A percentile compares a stretch with the other conserved stretches of the same genome.
Conservation (phyloP, 1,284 basidiomycete genomes). For the Apiotrichum porosum region DNA sequence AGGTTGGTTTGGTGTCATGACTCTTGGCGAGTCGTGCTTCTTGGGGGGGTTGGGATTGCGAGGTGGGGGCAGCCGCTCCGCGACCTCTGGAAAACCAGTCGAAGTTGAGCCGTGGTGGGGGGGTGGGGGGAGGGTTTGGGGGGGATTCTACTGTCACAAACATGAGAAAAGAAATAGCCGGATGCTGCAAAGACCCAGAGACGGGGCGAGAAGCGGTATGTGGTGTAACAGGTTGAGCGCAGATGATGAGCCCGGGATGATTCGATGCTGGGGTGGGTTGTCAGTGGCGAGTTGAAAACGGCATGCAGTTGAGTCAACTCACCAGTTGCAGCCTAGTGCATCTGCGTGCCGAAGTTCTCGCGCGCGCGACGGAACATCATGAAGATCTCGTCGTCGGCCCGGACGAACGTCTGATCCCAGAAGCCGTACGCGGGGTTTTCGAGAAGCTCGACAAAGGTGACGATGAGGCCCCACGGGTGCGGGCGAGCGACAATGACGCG, state of each 20-base stretch:
- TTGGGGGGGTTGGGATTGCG: neutral
- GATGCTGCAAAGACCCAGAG: slow-evolving; percentile 1
- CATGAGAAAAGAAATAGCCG: slow-evolving; percentile 10
- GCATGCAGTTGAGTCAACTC: neutral
- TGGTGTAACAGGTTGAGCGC: slow-evolving; percentile 1
- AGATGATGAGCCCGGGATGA: slow-evolving; percentile 1
- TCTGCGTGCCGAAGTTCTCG: slow-evolving; percentile 22
- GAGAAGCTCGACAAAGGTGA: slow-evolving; percentile 78
- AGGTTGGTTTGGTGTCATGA: no score
- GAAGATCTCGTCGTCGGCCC: slow-evolving; percentile 44
- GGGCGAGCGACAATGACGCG: slow-evolving; percentile 89
- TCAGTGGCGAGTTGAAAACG: no score
- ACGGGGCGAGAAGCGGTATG: slow-evolving; percentile 3
- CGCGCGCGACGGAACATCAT: slow-evolving; percentile 34
- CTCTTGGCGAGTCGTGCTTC: no score
- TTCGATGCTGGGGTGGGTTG: neutral
- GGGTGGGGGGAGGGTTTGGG: neutral
- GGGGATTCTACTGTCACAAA: slow-evolving; percentile 26
- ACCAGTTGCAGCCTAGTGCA: slow-evolving; percentile 12
- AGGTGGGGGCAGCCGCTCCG: neutral
- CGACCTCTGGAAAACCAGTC: neutral
- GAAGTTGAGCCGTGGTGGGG: neutral
- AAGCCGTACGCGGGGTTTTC: slow-evolving; percentile 46
- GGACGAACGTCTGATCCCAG: slow-evolving; percentile 48
- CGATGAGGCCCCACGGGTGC: slow-evolving; percentile 93